Conservation (phyloP, 345 rosid species). For the Bruguiera gymnorhiza region DNA sequence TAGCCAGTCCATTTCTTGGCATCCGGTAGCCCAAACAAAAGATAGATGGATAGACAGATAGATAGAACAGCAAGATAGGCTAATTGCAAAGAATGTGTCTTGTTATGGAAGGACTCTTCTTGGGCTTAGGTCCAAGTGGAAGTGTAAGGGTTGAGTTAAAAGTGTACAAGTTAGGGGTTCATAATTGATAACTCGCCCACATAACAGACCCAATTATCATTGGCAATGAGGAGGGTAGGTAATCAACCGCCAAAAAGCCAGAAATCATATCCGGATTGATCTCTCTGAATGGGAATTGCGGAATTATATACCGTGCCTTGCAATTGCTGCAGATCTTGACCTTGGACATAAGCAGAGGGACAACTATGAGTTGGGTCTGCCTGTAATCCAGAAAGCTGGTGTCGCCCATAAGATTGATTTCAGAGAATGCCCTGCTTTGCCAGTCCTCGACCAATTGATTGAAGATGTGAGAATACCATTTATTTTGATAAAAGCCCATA, state of each 20-base stretch:
- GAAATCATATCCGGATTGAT: neutral
- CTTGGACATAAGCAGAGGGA: conserved; percentile 81
- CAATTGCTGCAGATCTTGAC: conserved; percentile 67
- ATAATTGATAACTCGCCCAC: too few species aligned
- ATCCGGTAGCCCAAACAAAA: too few species aligned
- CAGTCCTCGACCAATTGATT: conserved; percentile 75
- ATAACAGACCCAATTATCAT: neutral
- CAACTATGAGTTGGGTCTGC: conserved; percentile 89
- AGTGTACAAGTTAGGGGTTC: too few species aligned
- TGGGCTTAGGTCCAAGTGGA: too few species aligned
- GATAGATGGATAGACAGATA: too few species aligned
- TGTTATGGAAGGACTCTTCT: too few species aligned
- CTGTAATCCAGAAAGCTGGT: conserved; percentile 85
- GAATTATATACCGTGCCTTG: neutral
- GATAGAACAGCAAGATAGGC: too few species aligned
- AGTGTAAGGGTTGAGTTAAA: too few species aligned
- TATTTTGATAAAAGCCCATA: neutral
- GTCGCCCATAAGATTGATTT: conserved; percentile 93
- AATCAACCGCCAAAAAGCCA: neutral
- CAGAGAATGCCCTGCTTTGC: conserved; percentile 96
- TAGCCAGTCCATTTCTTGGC: too few species aligned
- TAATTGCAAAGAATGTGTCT: too few species aligned
- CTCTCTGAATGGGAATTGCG: neutral
- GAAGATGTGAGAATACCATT: conserved; percentile 59
- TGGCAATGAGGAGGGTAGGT: conserved; percentile 54